phyloP scores from a whole-genome alignment of 2,329 filamentous ascomycete genomes.

The Colletotrichum liriopes region DNA sequence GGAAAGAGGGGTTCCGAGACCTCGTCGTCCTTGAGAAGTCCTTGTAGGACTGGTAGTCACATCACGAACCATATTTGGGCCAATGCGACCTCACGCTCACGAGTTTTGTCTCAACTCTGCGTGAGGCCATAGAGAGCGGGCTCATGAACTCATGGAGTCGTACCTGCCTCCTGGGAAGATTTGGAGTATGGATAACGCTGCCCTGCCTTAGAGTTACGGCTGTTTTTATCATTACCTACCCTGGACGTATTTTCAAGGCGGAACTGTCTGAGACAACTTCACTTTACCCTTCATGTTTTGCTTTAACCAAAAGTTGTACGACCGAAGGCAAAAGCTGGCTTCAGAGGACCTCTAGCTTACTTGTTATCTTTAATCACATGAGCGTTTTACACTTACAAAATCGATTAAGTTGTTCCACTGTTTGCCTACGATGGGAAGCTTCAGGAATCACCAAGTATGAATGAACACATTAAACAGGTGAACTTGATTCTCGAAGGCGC shows the following conservation, averaged over 20 bases:
- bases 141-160: background rate
- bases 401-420: background rate
- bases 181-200: background rate
- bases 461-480: too few species aligned
- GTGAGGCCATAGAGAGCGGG: background rate
- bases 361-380: background rate
- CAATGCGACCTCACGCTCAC: too few species aligned
- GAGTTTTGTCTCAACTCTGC: background rate
- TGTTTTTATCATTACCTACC: background rate
- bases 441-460: too few species aligned
- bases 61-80: background rate
- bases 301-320: background rate
- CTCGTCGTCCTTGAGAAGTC: conserved; percentile 67
- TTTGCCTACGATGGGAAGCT: background rate
- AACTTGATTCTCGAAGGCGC: background rate
- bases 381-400: background rate
- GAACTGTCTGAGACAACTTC: background rate
- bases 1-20: conserved; percentile 71
- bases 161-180: background rate
- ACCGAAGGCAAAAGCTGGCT: background rate
- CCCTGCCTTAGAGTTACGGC: background rate
- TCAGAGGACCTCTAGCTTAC: background rate
- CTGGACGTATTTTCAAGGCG: background rate
- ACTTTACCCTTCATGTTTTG: background rate
- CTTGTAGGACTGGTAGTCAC: conserved; percentile 49